Percentiles rank a stretch among this genome's conserved stretches.
Conservation (phyloP, 116 monocot genomes). For the Zostera marina region DNA sequence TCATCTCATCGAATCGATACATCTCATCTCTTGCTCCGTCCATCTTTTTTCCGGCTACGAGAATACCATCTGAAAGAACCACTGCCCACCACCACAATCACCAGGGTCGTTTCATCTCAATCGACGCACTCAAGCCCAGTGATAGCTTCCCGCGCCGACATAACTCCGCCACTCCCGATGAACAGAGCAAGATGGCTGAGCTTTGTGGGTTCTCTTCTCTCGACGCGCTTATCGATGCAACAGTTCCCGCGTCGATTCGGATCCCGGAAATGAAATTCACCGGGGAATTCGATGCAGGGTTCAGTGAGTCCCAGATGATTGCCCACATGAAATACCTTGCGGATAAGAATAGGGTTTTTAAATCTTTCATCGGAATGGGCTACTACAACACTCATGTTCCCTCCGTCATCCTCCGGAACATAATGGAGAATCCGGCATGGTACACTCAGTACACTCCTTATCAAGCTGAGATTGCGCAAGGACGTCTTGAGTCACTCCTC, state of each 20-base stretch:
- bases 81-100: conserved; percentile 1
- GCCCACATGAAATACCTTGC: conserved; percentile 74
- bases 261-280: conserved; percentile 30
- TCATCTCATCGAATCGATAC: conserved; percentile 15
- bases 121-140: conserved; percentile 52
- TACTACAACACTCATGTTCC: conserved; percentile 89
- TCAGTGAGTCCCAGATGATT: conserved; percentile 86
- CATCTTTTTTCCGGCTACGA: conserved; percentile 9
- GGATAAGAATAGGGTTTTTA: conserved; percentile 75
- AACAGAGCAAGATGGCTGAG: conserved; percentile 55
- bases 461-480: conserved; percentile 99
- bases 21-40: conserved; percentile 37
- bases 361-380: conserved; percentile 94
- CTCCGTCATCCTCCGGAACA: conserved; percentile 80
- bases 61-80: conserved; percentile 3
- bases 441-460: conserved; percentile 99
- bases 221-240: conserved; percentile 81
- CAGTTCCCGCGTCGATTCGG: conserved; percentile 87
- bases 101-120: conserved; percentile 40
- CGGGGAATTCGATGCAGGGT: conserved; percentile 47
- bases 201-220: conserved; percentile 43
- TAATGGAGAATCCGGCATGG: conserved; percentile 99
- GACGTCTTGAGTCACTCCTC: conserved; percentile 88
- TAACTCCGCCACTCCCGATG: conserved; percentile 75
- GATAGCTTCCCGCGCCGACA: conserved; percentile 98